Percentiles rank a stretch among this genome's conserved stretches.
These are phyloP conservation scores for Fusarium sp. DNA, from an alignment of 2,329 filamentous ascomycete genomes.

Conservation along the genomic window DNA sequence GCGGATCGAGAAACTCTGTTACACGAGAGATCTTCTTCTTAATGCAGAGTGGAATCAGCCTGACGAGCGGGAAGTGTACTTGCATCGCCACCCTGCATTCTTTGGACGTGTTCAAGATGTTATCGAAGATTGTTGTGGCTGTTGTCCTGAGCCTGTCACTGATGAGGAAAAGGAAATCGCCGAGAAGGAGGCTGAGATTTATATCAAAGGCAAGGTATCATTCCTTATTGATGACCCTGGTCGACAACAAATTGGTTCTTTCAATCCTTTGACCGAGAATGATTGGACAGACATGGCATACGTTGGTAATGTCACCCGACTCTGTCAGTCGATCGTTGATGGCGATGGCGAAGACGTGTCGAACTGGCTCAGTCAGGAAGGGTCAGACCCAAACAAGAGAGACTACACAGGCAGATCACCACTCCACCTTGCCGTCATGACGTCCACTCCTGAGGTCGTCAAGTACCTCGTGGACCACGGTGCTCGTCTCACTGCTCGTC, in stretches of 20 bases:
- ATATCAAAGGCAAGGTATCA: constrained; percentile 76
- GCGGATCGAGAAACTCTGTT: constrained; percentile 84
- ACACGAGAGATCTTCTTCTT: constrained; percentile 82
- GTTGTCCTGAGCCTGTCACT: constrained; percentile 76
- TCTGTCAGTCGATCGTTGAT: constrained; percentile 86
- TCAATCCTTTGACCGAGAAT: constrained; percentile 82
- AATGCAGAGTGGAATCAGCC: constrained; percentile 89
- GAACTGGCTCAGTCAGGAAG: constrained; percentile 76
- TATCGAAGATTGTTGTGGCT: constrained; percentile 83
- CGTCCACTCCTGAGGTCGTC: constrained; percentile 76
- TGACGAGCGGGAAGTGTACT: constrained; percentile 77
- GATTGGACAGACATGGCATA: constrained; percentile 96
- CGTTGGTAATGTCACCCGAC: constrained; percentile 78
- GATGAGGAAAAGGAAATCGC: constrained; percentile 77
- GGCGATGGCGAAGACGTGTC: constrained; percentile 75
- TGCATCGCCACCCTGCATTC: constrained; percentile 88
- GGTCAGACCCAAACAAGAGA: constrained; percentile 75
- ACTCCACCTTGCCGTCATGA: constrained; percentile 78
- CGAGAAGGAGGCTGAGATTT: constrained; percentile 78
- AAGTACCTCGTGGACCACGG: constrained; percentile 76
- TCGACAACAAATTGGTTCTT: constrained; percentile 75
- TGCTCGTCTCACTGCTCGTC: constrained; percentile 76
- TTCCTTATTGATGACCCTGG: constrained; percentile 87
- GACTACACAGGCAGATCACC: constrained; percentile 84
- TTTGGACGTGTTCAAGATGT: constrained; percentile 82